phyloP scores from a whole-genome alignment of 2,329 filamentous ascomycete species.

The Pseudopithomyces maydicus region DNA sequence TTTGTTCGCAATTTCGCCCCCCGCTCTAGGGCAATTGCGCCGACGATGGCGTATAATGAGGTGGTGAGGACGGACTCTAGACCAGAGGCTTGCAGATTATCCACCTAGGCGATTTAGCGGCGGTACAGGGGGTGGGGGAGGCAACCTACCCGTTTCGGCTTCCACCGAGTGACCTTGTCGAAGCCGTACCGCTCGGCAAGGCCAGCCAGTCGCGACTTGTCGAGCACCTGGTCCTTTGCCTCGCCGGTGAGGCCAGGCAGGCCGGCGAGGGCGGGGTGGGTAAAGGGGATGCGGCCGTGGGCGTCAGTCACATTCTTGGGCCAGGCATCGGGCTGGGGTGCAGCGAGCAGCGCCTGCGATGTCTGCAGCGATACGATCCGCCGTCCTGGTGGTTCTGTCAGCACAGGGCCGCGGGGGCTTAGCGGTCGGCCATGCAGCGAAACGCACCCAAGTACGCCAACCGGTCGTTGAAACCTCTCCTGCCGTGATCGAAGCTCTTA shows the following conservation, averaged over 20 bases:
- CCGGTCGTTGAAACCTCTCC: slow-evolving; percentile 91
- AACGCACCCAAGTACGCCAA: slow-evolving; percentile 82
- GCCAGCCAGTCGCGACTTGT: slow-evolving; percentile 67
- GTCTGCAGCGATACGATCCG: slow-evolving; percentile 68
- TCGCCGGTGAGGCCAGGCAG: slow-evolving; percentile 71
- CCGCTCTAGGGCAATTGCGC: slow-evolving; percentile 85
- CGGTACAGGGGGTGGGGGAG: background rate
- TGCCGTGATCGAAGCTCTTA: slow-evolving; percentile 96
- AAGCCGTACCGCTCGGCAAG: slow-evolving; percentile 75
- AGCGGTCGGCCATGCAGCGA: background rate
- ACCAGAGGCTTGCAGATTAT: slow-evolving; percentile 75
- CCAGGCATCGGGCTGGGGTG: slow-evolving; percentile 42
- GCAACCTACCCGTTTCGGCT: slow-evolving; percentile 74
- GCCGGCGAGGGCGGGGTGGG: slow-evolving; percentile 72
- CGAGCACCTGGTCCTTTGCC: slow-evolving; percentile 66
- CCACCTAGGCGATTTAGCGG: slow-evolving; percentile 51
- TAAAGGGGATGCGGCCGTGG: slow-evolving; percentile 66
- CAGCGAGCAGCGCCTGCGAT: slow-evolving; percentile 64
- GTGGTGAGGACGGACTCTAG: slow-evolving; percentile 75
- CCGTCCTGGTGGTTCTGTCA: slow-evolving; percentile 57
- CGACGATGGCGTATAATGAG: slow-evolving; percentile 82
- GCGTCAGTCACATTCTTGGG: slow-evolving; percentile 34
- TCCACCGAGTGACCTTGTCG: slow-evolving; percentile 81
- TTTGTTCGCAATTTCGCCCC: slow-evolving; percentile 75
- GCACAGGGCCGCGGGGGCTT: slow-evolving; percentile 4